phyloP scores from a whole-genome alignment of 176 grass and related monocot species.

The Musa schizocarpa region DNA sequence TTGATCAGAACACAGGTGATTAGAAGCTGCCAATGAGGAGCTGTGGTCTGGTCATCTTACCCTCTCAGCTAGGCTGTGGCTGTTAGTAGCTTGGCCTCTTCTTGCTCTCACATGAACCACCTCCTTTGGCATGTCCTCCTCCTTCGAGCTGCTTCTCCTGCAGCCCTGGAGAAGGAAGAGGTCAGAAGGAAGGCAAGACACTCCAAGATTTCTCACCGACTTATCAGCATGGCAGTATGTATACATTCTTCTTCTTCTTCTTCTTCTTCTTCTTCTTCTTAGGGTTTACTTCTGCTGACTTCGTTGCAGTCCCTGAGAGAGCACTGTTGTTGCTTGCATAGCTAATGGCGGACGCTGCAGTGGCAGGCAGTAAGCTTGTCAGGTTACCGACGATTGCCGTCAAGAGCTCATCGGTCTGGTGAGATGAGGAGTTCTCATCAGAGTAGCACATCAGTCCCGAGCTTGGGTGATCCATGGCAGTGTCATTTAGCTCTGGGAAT shows the following conservation, averaged over 20 bases:
- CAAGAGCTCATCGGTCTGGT: not conserved
- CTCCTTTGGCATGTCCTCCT: conserved; percentile 2
- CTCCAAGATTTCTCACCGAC: too few species aligned
- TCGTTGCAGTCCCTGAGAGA: not conserved
- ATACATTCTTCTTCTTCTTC: not conserved
- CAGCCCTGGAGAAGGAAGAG: not conserved
- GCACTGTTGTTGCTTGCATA: not conserved
- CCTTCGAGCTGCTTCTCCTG: not conserved
- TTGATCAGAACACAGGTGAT: too few species aligned
- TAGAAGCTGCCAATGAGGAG: too few species aligned
- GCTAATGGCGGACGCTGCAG: not conserved
- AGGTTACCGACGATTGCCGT: not conserved
- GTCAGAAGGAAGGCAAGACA: too few species aligned
- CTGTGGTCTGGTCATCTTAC: not conserved
- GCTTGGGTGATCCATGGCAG: not conserved
- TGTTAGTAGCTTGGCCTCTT: conserved; percentile 15
- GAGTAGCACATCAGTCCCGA: not conserved
- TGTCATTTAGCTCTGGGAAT: not conserved
- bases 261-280: not conserved
- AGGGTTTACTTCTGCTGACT: not conserved
- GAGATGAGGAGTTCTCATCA: not conserved
- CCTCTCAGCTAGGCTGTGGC: conserved; percentile 11
- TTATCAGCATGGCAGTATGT: not conserved
- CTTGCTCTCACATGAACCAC: conserved; percentile 19
- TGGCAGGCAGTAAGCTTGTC: not conserved